Evolutionary conservation across 768 basidiomycete genomes (phyloP), one percentile per base, ranked within the genome.

Genomic region (Tephrocybe sp.): DNA sequence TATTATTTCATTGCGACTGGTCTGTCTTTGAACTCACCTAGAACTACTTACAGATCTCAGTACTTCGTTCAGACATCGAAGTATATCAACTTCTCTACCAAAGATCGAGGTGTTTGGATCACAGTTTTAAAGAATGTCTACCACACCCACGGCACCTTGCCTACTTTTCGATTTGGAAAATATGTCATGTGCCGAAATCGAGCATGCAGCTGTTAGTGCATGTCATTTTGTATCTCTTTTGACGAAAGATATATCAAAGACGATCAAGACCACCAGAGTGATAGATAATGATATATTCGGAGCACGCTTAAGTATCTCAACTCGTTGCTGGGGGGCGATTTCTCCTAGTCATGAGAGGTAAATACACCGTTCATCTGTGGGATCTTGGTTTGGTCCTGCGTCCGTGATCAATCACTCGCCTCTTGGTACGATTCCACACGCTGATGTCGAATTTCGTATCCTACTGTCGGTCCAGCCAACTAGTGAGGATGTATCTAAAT

Each of bases 251-350:
- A 17, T 15, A 17, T 36, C n/a, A 36, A 36, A n/a, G n/a, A n/a
- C n/a, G 34, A 7, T 15, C 4, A 4, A 5, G n/a, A 15, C 34
- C 9, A 36, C 11, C 9, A 7, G 34, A 12, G 9, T 36, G 9
- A 4, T 36, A 15, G 5, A 36, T 17, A 17, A 12, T 15, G 34
- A 36, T 12, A 5, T n/a, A n/a, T n/a, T n/a, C 4, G 4, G n/a
- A 17, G 34, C 8, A 7, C 34, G 34, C n/a, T 15, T 4, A 9
- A 5, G 34, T 9, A 9, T 4, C n/a, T 4, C 34, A 36, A 9
- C 45, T 56, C n/a, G 25, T 56, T 24, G 51, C 55, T n/a, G 55
- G 55, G 6, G 55, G 55, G 5, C 55, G 55, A 8, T 56, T 52
- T 25, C 51, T 56, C n/a, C 6, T 56, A 2, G 53, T 51, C 4